Base-by-base conservation (phyloP, 2,329 filamentous ascomycete genomes). In the Ophiostoma montium region DNA sequence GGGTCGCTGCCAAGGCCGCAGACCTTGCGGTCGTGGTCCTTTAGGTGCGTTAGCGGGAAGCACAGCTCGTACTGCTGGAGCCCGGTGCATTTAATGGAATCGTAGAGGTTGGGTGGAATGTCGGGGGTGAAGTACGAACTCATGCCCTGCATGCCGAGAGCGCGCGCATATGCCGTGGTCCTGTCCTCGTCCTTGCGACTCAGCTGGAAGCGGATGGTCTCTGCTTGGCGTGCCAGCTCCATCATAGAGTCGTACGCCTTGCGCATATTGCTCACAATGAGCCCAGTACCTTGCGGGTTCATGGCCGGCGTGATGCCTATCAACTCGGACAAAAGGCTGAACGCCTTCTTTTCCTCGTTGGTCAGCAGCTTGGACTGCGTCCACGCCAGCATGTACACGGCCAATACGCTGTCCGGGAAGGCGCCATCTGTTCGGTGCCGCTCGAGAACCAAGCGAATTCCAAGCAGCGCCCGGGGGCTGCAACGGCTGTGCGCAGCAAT, bases 31-130 rank as follows among this genome's bases (percentile, higher is more conserved):
- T 55, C 52, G 36, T 53, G 46, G 13, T 50, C 50, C 9, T 48
- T 46, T 15, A 59, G 44, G 15, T 53, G 47, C 12, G 48, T 53
- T 2, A 59, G 51, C 12, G 56, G 53, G 47, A 58, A 59, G 46
- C 50, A 53, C 10, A 59, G 47, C 53, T 59, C 57, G 53, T 56
- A 59, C 44, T 51, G 50, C 3, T 35, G 32, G 27, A 38, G 35
- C 4, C 54, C 57, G 1, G 56, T 35, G 11, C 49, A 43, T 48
- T 59, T 57, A 19, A 58, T 47, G 3, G 50, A 45, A 27, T 56
- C 54, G 45, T 46, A 50, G 10, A 59, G 51, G 12, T 35, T 35
- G 7, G 48, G 51, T 1, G 57, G 57, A 11, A 58, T 51, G 5
- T 35, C 50, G 6, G 51, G 39, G 36, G 56, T 54, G 9, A 46